Conservation (phyloP, 768 basidiomycete species). For the Auricularia sp. region DNA sequence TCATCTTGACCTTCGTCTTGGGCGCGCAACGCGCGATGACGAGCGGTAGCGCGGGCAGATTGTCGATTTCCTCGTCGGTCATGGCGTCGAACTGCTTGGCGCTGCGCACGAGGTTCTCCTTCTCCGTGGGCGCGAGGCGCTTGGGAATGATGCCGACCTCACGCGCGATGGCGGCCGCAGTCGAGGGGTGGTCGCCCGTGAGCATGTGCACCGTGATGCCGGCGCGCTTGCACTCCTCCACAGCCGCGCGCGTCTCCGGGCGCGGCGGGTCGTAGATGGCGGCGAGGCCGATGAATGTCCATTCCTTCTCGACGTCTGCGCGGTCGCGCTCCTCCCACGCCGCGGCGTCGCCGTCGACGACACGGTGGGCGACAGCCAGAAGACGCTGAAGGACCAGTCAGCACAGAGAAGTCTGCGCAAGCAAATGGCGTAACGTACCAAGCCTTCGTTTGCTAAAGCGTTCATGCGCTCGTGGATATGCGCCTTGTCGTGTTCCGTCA, state of each 20-base stretch:
- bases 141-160: slow-evolving; percentile 51
- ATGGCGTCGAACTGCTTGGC: slow-evolving; percentile 25
- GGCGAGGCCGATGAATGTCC: slow-evolving; percentile 40
- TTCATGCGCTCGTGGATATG: slow-evolving; percentile 21
- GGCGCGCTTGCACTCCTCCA: slow-evolving; percentile 40
- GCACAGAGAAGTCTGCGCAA: neutral
- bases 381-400: neutral
- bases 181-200: slow-evolving; percentile 49
- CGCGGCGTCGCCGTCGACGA: slow-evolving; percentile 28
- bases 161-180: slow-evolving; percentile 52
- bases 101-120: slow-evolving; percentile 15
- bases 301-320: slow-evolving; percentile 38
- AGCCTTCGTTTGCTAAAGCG: slow-evolving; percentile 28
- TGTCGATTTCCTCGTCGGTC: slow-evolving; percentile 16
- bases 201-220: slow-evolving; percentile 43
- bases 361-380: neutral
- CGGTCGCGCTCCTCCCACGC: slow-evolving; percentile 23
- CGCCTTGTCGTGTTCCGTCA: slow-evolving; percentile 19
- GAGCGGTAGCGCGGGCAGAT: slow-evolving; percentile 30
- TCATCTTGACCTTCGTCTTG: slow-evolving; percentile 56
- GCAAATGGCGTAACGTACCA: slow-evolving; percentile 7
- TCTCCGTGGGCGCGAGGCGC: slow-evolving; percentile 30
- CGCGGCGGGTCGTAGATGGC: slow-evolving; percentile 51
- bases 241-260: slow-evolving; percentile 42
- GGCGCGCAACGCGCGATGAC: slow-evolving; percentile 58